phyloP scores from a whole-genome alignment of 2,329 filamentous ascomycete species.

The Coniochaeta sp. region DNA sequence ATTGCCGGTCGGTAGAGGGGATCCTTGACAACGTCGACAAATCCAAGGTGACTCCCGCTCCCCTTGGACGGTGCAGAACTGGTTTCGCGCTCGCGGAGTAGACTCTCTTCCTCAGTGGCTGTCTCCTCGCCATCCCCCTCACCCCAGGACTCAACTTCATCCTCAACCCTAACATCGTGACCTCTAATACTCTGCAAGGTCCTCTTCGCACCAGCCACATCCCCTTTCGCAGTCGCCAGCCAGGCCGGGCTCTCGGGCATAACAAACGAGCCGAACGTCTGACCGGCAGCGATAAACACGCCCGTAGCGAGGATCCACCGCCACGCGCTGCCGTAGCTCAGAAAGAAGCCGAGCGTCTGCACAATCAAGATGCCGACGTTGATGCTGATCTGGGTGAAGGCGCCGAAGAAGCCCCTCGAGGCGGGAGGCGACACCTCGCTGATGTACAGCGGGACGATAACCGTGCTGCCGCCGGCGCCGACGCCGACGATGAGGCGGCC shows the following conservation, averaged over 20 bases:
- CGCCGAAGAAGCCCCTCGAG: slow-evolving; percentile 71
- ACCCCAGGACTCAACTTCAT: slow-evolving; percentile 63
- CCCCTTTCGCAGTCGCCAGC: slow-evolving; percentile 61
- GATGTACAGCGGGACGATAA: slow-evolving; percentile 91
- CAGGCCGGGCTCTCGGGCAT: slow-evolving; percentile 85
- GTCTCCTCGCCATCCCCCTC: slow-evolving; percentile 32
- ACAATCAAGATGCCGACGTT: slow-evolving; percentile 83
- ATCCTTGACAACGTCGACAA: slow-evolving; percentile 60
- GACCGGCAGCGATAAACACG: slow-evolving; percentile 57
- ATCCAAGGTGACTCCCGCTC: slow-evolving; percentile 39
- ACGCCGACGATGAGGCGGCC: slow-evolving; percentile 77
- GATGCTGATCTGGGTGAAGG: slow-evolving; percentile 87
- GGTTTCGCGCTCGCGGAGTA: slow-evolving; percentile 40
- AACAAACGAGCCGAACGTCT: slow-evolving; percentile 65
- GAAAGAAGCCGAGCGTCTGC: slow-evolving; percentile 79
- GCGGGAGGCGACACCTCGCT: slow-evolving; percentile 77
- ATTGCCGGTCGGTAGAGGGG: slow-evolving; percentile 65
- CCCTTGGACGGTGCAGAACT: not conserved
- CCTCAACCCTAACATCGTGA: slow-evolving; percentile 57
- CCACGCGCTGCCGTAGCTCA: slow-evolving; percentile 77
- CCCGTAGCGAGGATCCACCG: slow-evolving; percentile 73
- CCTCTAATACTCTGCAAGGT: slow-evolving; percentile 74
- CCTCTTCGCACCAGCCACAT: slow-evolving; percentile 52
- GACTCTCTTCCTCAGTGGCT: slow-evolving; percentile 60
- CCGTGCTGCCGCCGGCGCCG: slow-evolving; percentile 81